Evolutionary conservation across 1,139 yeast species (phyloP), one percentile per base, ranked within the genome.

Genomic region (Meyerozyma guilliermondii): DNA sequence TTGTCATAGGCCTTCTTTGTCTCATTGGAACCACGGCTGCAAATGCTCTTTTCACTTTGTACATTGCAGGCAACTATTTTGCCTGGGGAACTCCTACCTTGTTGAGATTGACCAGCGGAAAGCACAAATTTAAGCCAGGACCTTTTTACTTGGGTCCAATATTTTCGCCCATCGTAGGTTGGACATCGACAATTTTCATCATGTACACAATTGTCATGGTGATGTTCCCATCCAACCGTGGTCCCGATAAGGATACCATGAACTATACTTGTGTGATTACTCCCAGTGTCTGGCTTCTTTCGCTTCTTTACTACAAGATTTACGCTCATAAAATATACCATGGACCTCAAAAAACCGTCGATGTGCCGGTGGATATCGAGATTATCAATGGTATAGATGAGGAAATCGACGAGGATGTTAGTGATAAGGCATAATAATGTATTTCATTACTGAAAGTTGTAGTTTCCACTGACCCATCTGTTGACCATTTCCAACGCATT

Each of bases 401-500:
- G 4, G 11, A 33, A 33, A 3, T 13, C 8, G 36, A 17, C 4
- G 23, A 33, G 16, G 24, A 20, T 10, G 8, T 20, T 16, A 17
- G 24, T 8, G 36, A 33, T 13, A 33, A 33, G 16, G 36, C 14
- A 10, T 33, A 13, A 33, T 3, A 5, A 20, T 20, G 22, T 20
- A 20, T 20, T 20, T 20, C 22, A 6, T 20, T 20, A 28, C 17
- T 46, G 51, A 39, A 56, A 61, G 3, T 60, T 37, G 50, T 67
- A 71, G 49, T 77, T 76, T 17, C 83, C 83, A 39, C 60, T 58
- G 43, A 86, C 62, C 96, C 96, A 88, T 58, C 82, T 71, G 68
- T 85, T 84, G 47, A 88, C 76, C 87, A 88, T 81, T 45, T 79
- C 87, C 50, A 84, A 72, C 5, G 94, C 67, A 51, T 76, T 74